These are phyloP conservation scores for Podaxis sp. DNA, from an alignment of 768 basidiomycete genomes.

Conservation along the genomic window DNA sequence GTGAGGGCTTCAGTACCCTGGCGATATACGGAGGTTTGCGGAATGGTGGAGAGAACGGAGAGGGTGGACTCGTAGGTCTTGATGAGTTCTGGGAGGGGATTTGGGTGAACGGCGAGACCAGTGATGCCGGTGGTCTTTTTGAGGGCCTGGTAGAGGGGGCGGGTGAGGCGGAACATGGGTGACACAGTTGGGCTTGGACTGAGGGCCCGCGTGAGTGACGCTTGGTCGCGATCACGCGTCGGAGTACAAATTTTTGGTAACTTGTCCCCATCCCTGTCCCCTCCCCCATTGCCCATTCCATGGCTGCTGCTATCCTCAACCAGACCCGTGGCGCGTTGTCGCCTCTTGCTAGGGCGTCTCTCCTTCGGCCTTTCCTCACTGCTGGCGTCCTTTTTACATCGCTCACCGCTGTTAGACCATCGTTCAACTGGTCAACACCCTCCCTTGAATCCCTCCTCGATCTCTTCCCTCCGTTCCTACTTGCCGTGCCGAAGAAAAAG, in stretches of 20 bases:
- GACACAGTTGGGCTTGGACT: slow-evolving; percentile 21
- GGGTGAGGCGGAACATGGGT: slow-evolving; percentile 75
- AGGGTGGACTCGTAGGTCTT: slow-evolving; percentile 81
- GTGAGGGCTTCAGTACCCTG: slow-evolving; percentile 86
- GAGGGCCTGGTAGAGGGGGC: slow-evolving; percentile 58
- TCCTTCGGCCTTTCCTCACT: slow-evolving; percentile 21
- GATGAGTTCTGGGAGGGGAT: slow-evolving; percentile 78
- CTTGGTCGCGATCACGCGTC: slow-evolving; percentile 27
- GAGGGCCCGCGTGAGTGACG: slow-evolving; percentile 16
- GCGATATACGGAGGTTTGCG: slow-evolving; percentile 83
- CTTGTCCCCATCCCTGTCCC: slow-evolving; percentile 19
- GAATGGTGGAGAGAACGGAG: slow-evolving; percentile 63
- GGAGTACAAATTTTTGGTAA: slow-evolving; percentile 38
- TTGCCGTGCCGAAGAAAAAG: slow-evolving; percentile 95
- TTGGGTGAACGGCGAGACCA: slow-evolving; percentile 80
- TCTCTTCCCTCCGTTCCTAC: slow-evolving; percentile 82
- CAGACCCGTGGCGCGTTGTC: neutral
- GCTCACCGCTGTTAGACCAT: slow-evolving; percentile 6
- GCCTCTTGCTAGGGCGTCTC: slow-evolving; percentile 1
- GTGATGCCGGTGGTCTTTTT: slow-evolving; percentile 86
- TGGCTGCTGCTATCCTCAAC: slow-evolving; percentile 32
- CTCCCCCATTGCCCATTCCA: slow-evolving; percentile 22
- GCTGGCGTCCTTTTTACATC: slow-evolving; percentile 22
- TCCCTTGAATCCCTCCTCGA: slow-evolving; percentile 52
- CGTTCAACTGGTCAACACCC: slow-evolving; percentile 34